Evolutionary conservation across 1,284 basidiomycete genomes (phyloP).

Genomic region (Rhodotorula sp.): DNA sequence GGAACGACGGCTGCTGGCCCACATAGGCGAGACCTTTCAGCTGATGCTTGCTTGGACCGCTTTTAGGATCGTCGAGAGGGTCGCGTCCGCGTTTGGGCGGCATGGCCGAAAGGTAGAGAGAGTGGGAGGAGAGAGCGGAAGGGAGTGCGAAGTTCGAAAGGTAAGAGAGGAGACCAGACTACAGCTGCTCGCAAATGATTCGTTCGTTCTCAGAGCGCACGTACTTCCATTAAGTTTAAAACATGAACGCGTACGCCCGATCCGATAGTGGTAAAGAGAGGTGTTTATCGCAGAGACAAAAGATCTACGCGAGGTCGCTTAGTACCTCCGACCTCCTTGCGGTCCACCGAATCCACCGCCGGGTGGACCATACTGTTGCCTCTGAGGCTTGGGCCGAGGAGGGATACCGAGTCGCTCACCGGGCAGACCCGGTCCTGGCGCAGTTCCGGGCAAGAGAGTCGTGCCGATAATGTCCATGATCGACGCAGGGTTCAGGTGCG

Average conservation of each 20-base stretch:
- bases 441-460: constrained; percentile 37
- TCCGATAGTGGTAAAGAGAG: too few species aligned
- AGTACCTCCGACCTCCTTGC: constrained; percentile 7
- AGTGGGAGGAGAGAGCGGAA: too few species aligned
- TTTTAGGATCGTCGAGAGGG: constrained; percentile 14
- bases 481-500: constrained; percentile 36
- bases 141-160: background rate
- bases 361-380: constrained; percentile 1
- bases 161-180: too few species aligned
- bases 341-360: background rate
- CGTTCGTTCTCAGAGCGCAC: too few species aligned
- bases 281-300: background rate
- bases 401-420: constrained; percentile 39
- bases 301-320: background rate
- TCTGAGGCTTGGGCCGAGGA: constrained; percentile 34
- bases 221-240: too few species aligned
- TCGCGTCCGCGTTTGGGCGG: constrained; percentile 18
- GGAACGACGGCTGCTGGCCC: constrained; percentile 30
- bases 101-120: constrained; percentile 1
- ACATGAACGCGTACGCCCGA: too few species aligned
- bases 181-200: too few species aligned
- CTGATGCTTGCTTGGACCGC: constrained; percentile 17
- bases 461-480: constrained; percentile 39
- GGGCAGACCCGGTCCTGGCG: constrained; percentile 36
- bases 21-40: constrained; percentile 25